Percentiles rank a stretch among this genome's conserved stretches.
Conservation (phyloP, 1,284 basidiomycete species). For the Marasmius tenuissimus region DNA sequence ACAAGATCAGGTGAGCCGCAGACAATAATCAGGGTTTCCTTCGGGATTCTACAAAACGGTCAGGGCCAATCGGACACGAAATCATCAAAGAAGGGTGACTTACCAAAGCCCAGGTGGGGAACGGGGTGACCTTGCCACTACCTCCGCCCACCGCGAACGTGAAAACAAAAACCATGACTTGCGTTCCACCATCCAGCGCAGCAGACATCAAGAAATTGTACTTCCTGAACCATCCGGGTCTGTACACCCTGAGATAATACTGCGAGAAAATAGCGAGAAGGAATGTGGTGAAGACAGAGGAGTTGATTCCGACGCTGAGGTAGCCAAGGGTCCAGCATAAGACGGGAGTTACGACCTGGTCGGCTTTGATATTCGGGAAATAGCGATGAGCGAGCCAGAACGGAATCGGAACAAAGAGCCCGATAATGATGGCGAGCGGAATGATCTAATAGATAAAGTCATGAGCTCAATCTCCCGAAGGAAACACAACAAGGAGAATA, state of each 20-base stretch:
- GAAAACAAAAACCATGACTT: constrained; percentile 40
- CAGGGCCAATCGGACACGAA: background rate
- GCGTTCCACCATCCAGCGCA: constrained; percentile 65
- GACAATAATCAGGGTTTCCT: constrained; percentile 3
- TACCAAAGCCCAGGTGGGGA: constrained; percentile 42
- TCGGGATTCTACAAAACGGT: background rate
- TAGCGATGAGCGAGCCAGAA: constrained; percentile 51
- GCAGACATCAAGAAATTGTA: constrained; percentile 72
- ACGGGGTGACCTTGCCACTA: constrained; percentile 39
- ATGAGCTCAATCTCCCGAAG: constrained; percentile 9
- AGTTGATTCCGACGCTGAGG: constrained; percentile 47
- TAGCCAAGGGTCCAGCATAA: constrained; percentile 31
- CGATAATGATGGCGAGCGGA: constrained; percentile 53
- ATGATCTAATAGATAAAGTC: constrained; percentile 34
- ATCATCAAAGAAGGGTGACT: background rate
- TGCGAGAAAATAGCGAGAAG: constrained; percentile 59
- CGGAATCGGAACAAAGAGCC: constrained; percentile 50
- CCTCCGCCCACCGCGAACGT: constrained; percentile 61
- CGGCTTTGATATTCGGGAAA: constrained; percentile 46
- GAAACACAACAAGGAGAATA: constrained; percentile 3
- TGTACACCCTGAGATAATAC: constrained; percentile 54
- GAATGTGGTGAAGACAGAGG: constrained; percentile 47
- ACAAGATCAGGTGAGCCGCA: background rate
- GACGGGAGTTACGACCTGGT: constrained; percentile 50
- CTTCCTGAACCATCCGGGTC: constrained; percentile 60